Base-by-base conservation (phyloP, 805 yeast genomes). In the Teunomyces panamensis region DNA sequence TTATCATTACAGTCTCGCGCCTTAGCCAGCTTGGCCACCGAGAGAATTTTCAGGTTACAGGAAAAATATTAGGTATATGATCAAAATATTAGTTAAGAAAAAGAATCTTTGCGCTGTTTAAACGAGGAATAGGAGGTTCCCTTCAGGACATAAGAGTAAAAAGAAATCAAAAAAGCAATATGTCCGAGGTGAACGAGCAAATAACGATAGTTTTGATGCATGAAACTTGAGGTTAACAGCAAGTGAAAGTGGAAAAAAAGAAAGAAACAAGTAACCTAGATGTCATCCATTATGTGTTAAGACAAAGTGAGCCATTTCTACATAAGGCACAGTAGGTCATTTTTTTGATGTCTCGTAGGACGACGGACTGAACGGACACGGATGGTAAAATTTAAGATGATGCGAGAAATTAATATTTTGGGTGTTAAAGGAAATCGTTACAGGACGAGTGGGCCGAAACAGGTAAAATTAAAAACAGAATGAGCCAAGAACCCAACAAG, bases 21-120 rank as follows among this genome's bases (percentile, higher is more conserved):
- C 74, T 69, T 70, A 69, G 69, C 75, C 75, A 69, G 73, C 75
- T 70, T 69, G 74, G 75, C 75, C 74, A 70, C 74, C 74, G 63
- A 60, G 75, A 68, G 73, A 44, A 39, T 42, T 52, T 53, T 44
- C 48, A 27, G 16, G 75, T 74, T 73, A 70, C 73, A 73, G 63
- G 59, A 74, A 68, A 72, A 45, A 39, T 41, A 51, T 53, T 44
- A 48, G 28, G 11, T 26, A 16, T 3, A 3, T 8, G 17, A 26
- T 32, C 2, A 32, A 13, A 32, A 32, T 13, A 29, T 9, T 9
- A 9, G 4, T 4, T 29, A 3, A 29, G n/a, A 29, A 11, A 9
- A 29, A 29, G n/a, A 11, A 29, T 7, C 10, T 29, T 9, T 5
- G 24, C 6, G 24, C 5, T 20, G 5, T 5, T 5, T 6, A 20